A percentile compares a stretch with the other conserved stretches of the same genome.
phyloP scores from a whole-genome alignment of 1,139 yeast genomes.

The Pichia sp. region DNA sequence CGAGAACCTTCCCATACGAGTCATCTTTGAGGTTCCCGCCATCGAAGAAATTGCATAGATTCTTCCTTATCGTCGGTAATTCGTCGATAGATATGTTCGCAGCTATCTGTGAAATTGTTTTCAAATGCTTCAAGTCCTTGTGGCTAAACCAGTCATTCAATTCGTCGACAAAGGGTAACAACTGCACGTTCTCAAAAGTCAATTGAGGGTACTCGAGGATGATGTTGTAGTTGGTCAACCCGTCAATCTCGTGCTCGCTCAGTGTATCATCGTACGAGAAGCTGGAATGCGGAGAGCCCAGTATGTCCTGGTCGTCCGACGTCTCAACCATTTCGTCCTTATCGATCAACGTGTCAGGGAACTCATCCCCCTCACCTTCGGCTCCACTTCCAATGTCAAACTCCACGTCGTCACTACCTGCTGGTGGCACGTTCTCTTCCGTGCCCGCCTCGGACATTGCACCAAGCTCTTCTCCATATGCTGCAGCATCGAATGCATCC shows the following conservation, averaged over 20 bases:
- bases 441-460: neutral
- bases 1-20: conserved; percentile 8
- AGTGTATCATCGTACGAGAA: conserved; percentile 24
- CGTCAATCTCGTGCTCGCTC: conserved; percentile 28
- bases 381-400: conserved; percentile 4
- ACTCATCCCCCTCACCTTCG: conserved; percentile 21
- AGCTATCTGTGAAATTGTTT: conserved; percentile 17
- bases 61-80: neutral
- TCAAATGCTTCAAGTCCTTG: conserved; percentile 41
- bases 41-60: neutral
- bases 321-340: conserved; percentile 31
- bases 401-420: conserved; percentile 1
- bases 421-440: neutral
- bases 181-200: conserved; percentile 45
- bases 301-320: conserved; percentile 28
- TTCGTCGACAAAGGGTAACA: conserved; percentile 41
- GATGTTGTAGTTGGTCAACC: conserved; percentile 30
- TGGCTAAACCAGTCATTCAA: conserved; percentile 61
- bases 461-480: neutral
- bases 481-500: neutral
- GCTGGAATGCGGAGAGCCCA: conserved; percentile 29
- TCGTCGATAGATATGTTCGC: neutral
- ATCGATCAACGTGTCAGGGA: conserved; percentile 33
- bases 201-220: conserved; percentile 36
- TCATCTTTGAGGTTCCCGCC: neutral